Conservation (phyloP, 2,329 filamentous ascomycete genomes). For the Coniochaeta prunicola region DNA sequence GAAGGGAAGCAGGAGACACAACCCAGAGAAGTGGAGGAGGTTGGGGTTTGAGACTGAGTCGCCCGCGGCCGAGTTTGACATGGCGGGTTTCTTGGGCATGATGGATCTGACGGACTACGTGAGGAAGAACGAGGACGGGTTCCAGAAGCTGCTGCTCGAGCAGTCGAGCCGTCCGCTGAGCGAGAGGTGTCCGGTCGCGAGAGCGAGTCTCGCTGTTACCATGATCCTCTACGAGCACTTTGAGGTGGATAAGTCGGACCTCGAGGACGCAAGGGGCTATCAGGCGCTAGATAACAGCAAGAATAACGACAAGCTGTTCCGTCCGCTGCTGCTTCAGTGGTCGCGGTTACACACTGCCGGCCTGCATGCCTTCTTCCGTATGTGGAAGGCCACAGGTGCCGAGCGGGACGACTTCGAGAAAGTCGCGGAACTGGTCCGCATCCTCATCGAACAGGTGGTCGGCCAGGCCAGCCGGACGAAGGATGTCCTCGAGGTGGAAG, state of each 20-base stretch:
- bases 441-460: constrained; percentile 83
- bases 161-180: constrained; percentile 66
- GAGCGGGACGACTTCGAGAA: constrained; percentile 86
- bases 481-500: constrained; percentile 80
- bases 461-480: constrained; percentile 75
- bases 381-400: constrained; percentile 89
- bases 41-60: constrained; percentile 88
- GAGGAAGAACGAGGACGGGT: constrained; percentile 82
- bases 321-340: constrained; percentile 87
- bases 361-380: constrained; percentile 76
- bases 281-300: constrained; percentile 66
- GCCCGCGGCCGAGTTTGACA: constrained; percentile 77
- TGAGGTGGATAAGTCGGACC: constrained; percentile 77
- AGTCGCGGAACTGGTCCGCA: constrained; percentile 82
- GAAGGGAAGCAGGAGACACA: constrained; percentile 64
- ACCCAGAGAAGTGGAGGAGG: constrained; percentile 87
- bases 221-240: constrained; percentile 92
- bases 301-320: constrained; percentile 80
- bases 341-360: constrained; percentile 80
- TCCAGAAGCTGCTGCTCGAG: constrained; percentile 86
- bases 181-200: constrained; percentile 78
- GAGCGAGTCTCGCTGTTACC: constrained; percentile 80
- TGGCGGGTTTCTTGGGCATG: constrained; percentile 84
- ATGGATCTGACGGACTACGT: constrained; percentile 97
- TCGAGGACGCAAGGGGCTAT: constrained; percentile 71